phyloP scores from a whole-genome alignment of 805 yeast species.

The Wickerhamomyces bovis region DNA sequence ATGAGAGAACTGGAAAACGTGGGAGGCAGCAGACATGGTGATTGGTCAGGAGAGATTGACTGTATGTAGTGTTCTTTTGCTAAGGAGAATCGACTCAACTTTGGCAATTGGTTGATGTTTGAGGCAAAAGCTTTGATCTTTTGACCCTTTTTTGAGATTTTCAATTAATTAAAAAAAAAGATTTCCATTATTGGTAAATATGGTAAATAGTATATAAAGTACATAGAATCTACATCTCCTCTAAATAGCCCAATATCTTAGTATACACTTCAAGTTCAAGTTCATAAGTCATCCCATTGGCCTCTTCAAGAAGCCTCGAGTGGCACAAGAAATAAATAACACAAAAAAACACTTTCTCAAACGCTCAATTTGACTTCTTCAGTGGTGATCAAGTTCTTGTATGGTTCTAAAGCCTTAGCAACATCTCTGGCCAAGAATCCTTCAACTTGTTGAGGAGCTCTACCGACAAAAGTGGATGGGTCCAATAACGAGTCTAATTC shows the following conservation, averaged over 20 bases:
- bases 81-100: constrained; percentile 25
- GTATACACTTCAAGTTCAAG: no score
- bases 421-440: constrained; percentile 86
- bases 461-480: constrained; percentile 93
- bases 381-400: constrained; percentile 48
- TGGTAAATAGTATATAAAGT: no score
- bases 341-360: constrained; percentile 22
- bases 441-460: constrained; percentile 97
- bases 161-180: no score
- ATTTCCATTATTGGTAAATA: no score
- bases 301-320: no score
- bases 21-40: constrained; percentile 3
- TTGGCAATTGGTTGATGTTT: neutral
- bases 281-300: no score
- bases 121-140: neutral
- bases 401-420: constrained; percentile 71
- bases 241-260: no score
- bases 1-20: constrained; percentile 62
- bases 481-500: constrained; percentile 78
- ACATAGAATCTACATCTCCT: no score
- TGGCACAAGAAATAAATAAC: no score
- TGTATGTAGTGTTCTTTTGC: no score
- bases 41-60: no score
- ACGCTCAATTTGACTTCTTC: constrained; percentile 79
- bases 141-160: constrained; percentile 1